Base-by-base conservation (phyloP, 257 asterid genomes). In the Henckelia pumila region DNA sequence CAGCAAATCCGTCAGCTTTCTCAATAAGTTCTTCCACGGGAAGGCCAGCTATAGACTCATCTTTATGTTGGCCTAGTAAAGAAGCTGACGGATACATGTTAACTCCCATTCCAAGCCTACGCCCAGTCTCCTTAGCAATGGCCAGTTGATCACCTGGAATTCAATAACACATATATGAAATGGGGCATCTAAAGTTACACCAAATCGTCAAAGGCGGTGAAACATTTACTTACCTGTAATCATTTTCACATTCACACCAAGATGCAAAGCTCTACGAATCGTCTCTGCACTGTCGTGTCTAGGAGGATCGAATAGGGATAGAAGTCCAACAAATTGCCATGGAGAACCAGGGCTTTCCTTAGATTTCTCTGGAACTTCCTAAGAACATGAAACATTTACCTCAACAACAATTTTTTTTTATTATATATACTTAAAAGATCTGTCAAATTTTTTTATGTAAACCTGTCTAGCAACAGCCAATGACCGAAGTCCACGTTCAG, bases 271-370 rank as follows among this genome's bases (percentile, higher is more conserved):
- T 69, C 96, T 81, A 8, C 92, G 85, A 60, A 92, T 92, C 10
- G 98, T 92, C 73, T 92, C 93, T 44, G 89, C 97, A 83, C 98
- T 92, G 35, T 92, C 98, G 47, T 92, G 98, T 61, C 98, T 87
- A 0, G 98, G 98, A 74, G 98, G 98, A 71, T 92, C 97, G 56
- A 89, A 92, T 19, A 92, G 90, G 24, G 96, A 85, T 29, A 92
- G 74, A 77, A 92, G 80, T 20, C 98, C 98, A 35, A 92, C 89
- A 71, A 92, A 88, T 63, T 87, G 91, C 98, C 98, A 92, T 3
- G 93, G 88, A 25, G 77, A 72, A 11, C 97, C 98, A 4, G 79
- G 77, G 63, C 95, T 82, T 6, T 92, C 98, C 76, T 92, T 92
- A 23, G 89, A 65, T 80, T 82, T 86, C 60, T 82, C 97, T 2